phyloP scores from a whole-genome alignment of 1,284 basidiomycete genomes.

The Puccinia coronata region DNA sequence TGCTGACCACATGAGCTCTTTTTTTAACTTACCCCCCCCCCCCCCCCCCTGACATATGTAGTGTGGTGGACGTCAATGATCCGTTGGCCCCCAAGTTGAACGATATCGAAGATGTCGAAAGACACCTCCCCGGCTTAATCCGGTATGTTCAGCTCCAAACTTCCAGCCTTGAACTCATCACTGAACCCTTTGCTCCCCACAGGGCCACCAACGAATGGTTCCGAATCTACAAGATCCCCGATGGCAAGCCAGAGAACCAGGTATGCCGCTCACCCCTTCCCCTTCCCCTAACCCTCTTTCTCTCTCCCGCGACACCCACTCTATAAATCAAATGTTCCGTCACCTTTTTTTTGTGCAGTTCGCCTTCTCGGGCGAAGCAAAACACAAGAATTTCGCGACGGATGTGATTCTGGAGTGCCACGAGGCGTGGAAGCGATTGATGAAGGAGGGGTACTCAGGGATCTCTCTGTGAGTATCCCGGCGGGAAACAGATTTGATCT shows the following conservation, averaged over 20 bases:
- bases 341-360: constrained; percentile 72
- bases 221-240: constrained; percentile 65
- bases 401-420: constrained; percentile 99
- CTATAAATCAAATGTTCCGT: no score
- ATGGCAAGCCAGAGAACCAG: constrained; percentile 83
- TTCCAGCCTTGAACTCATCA: constrained; percentile 67
- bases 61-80: constrained; percentile 91
- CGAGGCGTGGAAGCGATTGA: constrained; percentile 95
- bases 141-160: constrained; percentile 59
- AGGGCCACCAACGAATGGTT: constrained; percentile 52
- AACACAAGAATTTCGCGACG: constrained; percentile 98
- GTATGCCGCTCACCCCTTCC: not conserved
- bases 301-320: no score
- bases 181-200: constrained; percentile 64
- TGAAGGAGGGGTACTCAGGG: constrained; percentile 74
- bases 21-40: no score
- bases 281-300: no score
- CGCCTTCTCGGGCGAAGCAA: constrained; percentile 98
- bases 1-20: no score
- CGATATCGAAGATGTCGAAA: constrained; percentile 98
- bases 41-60: not conserved
- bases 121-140: constrained; percentile 94
- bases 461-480: constrained; percentile 74
- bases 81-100: constrained; percentile 95
- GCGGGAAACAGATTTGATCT: constrained; percentile 62